Evolutionary conservation across 208 protist species (phyloP).

Genomic region (Vickermania spadyakhi): DNA sequence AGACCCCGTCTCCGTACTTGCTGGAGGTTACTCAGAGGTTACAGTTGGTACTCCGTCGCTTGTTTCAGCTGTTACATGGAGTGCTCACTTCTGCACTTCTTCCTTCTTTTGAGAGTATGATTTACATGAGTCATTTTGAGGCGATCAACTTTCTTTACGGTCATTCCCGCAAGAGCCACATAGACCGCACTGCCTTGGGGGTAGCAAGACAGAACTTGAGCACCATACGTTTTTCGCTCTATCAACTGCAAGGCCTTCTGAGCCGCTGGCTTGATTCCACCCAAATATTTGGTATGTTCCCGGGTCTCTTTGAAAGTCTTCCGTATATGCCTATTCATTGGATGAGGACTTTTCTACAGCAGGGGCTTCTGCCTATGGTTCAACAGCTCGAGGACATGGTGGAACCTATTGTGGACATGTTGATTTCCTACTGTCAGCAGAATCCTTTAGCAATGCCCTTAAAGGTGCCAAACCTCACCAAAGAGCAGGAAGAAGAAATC

Average conservation of each 20-base stretch:
- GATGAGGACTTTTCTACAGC: not conserved
- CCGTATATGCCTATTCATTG: not conserved
- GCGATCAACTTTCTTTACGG: slow-evolving; percentile 40
- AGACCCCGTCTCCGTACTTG: slow-evolving; percentile 32
- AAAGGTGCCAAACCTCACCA: not conserved
- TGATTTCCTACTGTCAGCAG: not conserved
- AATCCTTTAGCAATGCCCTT: not conserved
- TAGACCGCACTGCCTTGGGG: slow-evolving; percentile 1
- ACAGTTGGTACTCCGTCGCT: slow-evolving; percentile 18
- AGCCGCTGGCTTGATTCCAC: not conserved
- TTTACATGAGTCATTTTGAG: slow-evolving; percentile 25
- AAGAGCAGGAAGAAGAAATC: not conserved
- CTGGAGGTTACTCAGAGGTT: slow-evolving; percentile 29
- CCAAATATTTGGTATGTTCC: too few relatives aligned
- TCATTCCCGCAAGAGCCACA: slow-evolving; percentile 19
- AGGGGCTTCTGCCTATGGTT: not conserved
- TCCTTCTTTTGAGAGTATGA: slow-evolving; percentile 19
- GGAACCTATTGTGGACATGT: not conserved
- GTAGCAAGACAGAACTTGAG: not conserved
- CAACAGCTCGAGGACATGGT: not conserved
- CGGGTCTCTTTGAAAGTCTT: not conserved
- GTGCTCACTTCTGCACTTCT: slow-evolving; percentile 37
- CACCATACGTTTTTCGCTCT: not conserved
- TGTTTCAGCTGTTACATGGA: slow-evolving; percentile 40
- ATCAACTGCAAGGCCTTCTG: not conserved